Evolutionary conservation across 1,284 basidiomycete species (phyloP).

Genomic region (Rhodotorula sp.): DNA sequence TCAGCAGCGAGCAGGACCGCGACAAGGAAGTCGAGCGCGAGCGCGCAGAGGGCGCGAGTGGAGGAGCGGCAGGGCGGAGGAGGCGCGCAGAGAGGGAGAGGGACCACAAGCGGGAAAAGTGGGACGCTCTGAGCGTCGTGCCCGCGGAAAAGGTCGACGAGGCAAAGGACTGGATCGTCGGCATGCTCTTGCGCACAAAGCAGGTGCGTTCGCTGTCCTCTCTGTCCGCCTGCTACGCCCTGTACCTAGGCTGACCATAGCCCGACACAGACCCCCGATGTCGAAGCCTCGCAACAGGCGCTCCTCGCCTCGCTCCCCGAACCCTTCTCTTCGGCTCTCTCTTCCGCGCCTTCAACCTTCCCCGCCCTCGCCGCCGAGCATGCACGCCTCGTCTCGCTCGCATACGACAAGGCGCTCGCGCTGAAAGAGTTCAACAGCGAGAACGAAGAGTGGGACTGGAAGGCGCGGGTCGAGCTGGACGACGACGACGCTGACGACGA

Average conservation of each 20-base stretch:
- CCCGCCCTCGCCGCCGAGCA: background rate
- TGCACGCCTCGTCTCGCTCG: constrained; percentile 1
- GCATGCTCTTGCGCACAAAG: constrained; percentile 36
- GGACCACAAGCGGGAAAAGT: constrained; percentile 33
- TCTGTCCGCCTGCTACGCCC: background rate
- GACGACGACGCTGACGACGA: constrained; percentile 6
- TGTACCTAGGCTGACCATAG: no score
- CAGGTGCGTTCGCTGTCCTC: constrained; percentile 22
- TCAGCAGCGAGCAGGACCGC: constrained; percentile 16
- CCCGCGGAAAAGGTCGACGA: constrained; percentile 26
- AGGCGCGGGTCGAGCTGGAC: constrained; percentile 24
- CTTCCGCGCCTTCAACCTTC: background rate
- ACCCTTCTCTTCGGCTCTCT: constrained; percentile 13
- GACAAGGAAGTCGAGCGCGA: constrained; percentile 16
- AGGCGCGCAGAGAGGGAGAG: constrained; percentile 4
- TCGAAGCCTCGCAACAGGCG: constrained; percentile 12
- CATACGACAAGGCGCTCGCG: constrained; percentile 8
- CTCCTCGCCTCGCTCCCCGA: constrained; percentile 11
- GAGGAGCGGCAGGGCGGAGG: background rate
- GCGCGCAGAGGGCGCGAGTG: background rate
- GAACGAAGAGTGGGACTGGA: constrained; percentile 31
- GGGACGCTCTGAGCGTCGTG: constrained; percentile 25
- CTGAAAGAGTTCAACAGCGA: constrained; percentile 17
- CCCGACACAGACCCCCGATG: constrained; percentile 21
- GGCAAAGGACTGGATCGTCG: constrained; percentile 38